Base-by-base conservation (phyloP, 208 protist genomes). In the Vickermania spadyakhi region DNA sequence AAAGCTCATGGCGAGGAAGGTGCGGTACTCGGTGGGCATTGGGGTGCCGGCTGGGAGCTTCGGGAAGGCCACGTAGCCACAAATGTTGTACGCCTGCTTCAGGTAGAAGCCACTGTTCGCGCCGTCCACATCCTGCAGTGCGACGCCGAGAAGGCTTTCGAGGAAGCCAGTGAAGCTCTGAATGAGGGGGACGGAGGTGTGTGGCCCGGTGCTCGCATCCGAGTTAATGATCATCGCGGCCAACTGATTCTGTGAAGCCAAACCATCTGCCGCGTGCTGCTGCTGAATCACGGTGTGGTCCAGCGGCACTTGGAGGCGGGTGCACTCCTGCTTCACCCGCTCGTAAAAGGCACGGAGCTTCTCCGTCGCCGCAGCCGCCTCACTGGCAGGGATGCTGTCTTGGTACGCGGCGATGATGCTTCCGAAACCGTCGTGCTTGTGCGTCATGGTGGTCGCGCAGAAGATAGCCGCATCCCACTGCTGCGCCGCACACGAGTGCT, bases 171-270 rank as follows among this genome's bases (percentile, higher is more conserved):
- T 68, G 52, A 88, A 69, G 56, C 81, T 94, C 64, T 91, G 78
- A 28, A 94, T 30, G 4, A 88, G 31, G 4, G 64, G 53, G 1
- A 70, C 55, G 56, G 56, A 64, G 56, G 81, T 89, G 27, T 68
- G 61, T 23, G 74, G 68, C 2, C 81, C 83, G 2, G 73, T 57
- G 26, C 73, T 66, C 5, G 74, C 68, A 49, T 87, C 84, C 2
- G 81, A 62, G 23, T 71, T 66, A 26, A 94, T 30, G 42, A 77
- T 70, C 87, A 94, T 94, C 23, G 84, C 79, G 5, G 87, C 87
- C 26, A 94, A 57, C 36, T 91, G 83, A 71, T 91, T 91, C 64
- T 89, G 77, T 31, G 87, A 91, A 21, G 81, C 84, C 28, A 94
- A 58, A 2, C 87, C 87, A 64, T 94, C 87, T 55, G 54, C 78